phyloP scores from a whole-genome alignment of 169 alveolate genomes.

The Babesia divergens region DNA sequence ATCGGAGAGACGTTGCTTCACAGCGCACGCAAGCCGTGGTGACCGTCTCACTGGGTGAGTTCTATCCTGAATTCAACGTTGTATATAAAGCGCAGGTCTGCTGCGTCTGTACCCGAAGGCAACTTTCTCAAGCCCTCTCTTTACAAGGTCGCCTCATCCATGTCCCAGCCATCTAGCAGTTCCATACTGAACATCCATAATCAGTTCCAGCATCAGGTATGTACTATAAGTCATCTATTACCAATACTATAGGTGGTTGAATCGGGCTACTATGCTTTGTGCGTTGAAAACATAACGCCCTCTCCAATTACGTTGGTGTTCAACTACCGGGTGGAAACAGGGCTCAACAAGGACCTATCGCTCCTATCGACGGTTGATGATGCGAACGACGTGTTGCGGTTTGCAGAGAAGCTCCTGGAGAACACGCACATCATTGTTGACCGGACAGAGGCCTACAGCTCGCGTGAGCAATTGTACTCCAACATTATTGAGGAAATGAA shows the following conservation, averaged over 20 bases:
- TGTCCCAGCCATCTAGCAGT: background rate
- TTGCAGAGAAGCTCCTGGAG: constrained; percentile 44
- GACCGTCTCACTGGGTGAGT: constrained; percentile 18
- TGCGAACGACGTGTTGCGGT: constrained; percentile 27
- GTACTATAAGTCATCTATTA: background rate
- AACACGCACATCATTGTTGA: constrained; percentile 53
- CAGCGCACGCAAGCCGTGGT: constrained; percentile 3
- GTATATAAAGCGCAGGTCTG: background rate
- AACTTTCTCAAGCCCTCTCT: background rate
- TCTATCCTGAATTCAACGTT: background rate
- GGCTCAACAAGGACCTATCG: constrained; percentile 36
- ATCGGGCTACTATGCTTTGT: constrained; percentile 51
- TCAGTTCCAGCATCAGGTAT: constrained; percentile 12
- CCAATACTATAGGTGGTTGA: constrained; percentile 18
- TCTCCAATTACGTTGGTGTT: constrained; percentile 11
- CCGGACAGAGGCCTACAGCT: constrained; percentile 62
- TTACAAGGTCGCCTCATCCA: constrained; percentile 9
- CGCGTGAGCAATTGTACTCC: constrained; percentile 48
- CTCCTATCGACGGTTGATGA: constrained; percentile 55
- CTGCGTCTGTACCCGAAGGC: constrained; percentile 9
- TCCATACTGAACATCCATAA: background rate
- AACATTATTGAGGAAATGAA: constrained; percentile 52
- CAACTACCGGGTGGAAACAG: constrained; percentile 46
- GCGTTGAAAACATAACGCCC: constrained; percentile 27
- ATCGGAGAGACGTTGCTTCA: constrained; percentile 24